Evolutionary conservation across 1,284 basidiomycete genomes (phyloP).

Genomic region (Cutaneotrichosporon sp.): DNA sequence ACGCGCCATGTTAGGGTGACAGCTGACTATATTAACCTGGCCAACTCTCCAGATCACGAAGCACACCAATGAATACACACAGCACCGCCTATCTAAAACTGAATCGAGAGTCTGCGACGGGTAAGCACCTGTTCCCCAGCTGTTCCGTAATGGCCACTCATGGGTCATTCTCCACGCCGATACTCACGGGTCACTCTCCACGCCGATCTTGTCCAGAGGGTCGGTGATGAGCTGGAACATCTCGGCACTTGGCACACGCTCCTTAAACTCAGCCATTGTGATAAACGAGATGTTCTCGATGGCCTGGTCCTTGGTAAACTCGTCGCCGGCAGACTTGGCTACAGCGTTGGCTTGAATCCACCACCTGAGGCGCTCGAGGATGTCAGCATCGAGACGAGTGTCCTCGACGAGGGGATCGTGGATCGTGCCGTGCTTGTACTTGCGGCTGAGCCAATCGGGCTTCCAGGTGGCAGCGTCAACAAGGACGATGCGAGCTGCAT

Average conservation of each 20-base stretch:
- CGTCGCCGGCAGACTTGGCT: not conserved
- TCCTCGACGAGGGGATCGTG: not conserved
- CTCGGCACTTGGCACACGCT: not conserved
- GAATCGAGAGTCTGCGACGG: too few species aligned
- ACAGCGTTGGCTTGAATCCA: not conserved
- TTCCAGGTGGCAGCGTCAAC: not conserved
- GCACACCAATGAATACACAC: too few species aligned
- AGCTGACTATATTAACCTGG: too few species aligned
- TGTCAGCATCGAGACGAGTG: not conserved
- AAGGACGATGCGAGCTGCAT: not conserved
- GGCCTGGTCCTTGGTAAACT: not conserved
- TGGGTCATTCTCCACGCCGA: not conserved
- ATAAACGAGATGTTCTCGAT: slow-evolving; percentile 2
- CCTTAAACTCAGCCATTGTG: slow-evolving; percentile 1
- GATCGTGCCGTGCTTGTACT: not conserved
- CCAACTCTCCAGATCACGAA: too few species aligned
- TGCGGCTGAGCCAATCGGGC: slow-evolving; percentile 1
- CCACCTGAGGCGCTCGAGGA: not conserved
- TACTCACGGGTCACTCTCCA: not conserved
- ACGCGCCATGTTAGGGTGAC: too few species aligned
- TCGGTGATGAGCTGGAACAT: not conserved
- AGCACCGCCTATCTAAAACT: too few species aligned
- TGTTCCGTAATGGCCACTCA: too few species aligned
- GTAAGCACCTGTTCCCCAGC: too few species aligned
- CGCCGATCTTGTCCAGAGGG: not conserved